A percentile compares a stretch with the other conserved stretches of the same genome.
phyloP scores from a whole-genome alignment of 2,329 filamentous ascomycete species.

The Trichoderma asperellum region DNA sequence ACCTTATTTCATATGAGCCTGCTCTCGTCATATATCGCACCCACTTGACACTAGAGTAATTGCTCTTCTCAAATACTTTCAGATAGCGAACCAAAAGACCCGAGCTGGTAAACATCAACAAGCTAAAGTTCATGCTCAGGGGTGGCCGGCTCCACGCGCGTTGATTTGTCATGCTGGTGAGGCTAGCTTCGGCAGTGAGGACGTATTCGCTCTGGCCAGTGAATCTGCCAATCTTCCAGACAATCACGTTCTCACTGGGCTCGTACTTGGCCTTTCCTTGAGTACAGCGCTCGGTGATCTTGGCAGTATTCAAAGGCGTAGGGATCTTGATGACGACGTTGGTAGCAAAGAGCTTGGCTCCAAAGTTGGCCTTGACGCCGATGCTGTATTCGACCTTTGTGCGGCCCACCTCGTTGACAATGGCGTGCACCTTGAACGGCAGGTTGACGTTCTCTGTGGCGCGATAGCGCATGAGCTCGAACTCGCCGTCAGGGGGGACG shows the following conservation, averaged over 20 bases:
- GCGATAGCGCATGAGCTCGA: constrained; percentile 98
- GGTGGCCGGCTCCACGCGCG: constrained; percentile 96
- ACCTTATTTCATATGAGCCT: constrained; percentile 97
- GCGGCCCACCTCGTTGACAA: constrained; percentile 95
- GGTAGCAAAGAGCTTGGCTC: constrained; percentile 92
- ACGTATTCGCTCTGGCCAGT: constrained; percentile 97
- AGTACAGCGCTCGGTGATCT: constrained; percentile 87
- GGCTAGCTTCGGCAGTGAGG: constrained; percentile 85
- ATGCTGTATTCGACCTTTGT: constrained; percentile 99
- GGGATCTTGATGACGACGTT: constrained; percentile 95
- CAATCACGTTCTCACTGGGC: constrained; percentile 94
- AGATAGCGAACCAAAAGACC: constrained; percentile 90
- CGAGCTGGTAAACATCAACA: constrained; percentile 98
- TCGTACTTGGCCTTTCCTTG: constrained; percentile 99
- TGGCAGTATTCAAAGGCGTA: constrained; percentile 93
- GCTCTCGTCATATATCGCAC: constrained; percentile 98
- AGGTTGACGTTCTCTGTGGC: constrained; percentile 98
- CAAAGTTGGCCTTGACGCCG: constrained; percentile 95
- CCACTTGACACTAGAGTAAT: constrained; percentile 99
- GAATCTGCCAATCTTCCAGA: constrained; percentile 99
- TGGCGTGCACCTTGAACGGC: constrained; percentile 97
- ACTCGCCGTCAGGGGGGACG: constrained; percentile 94
- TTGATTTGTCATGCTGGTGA: constrained; percentile 97
- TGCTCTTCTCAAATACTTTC: constrained; percentile 99
- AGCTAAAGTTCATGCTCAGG: constrained; percentile 85